Evolutionary conservation across 2,329 filamentous ascomycete genomes (phyloP).

Genomic region (Rugonectria rugulosa): DNA sequence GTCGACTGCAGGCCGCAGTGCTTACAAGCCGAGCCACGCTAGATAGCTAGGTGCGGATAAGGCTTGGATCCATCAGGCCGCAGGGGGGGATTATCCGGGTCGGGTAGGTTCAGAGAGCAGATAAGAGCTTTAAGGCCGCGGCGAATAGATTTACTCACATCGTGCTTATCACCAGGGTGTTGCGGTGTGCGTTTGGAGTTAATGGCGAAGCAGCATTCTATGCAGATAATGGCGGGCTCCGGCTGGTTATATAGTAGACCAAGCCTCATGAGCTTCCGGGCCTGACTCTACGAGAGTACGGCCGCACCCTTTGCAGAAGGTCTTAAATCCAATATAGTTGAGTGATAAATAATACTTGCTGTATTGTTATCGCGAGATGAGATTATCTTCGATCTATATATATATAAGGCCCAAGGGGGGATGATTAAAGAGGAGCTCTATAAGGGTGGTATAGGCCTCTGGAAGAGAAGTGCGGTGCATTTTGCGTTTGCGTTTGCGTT

Average conservation of each 20-base stretch:
- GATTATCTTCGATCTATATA: background rate
- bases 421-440: background rate
- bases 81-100: background rate
- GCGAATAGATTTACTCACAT: background rate
- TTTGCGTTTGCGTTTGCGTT: too few species aligned
- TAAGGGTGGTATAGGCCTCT: too few species aligned
- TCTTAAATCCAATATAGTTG: background rate
- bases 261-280: background rate
- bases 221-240: constrained; percentile 9
- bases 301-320: background rate
- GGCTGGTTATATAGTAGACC: background rate
- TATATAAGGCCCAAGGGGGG: background rate
- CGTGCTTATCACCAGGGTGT: constrained; percentile 3
- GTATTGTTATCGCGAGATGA: background rate
- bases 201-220: constrained; percentile 2
- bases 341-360: background rate
- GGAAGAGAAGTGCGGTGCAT: too few species aligned
- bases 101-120: background rate
- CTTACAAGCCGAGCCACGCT: constrained; percentile 5
- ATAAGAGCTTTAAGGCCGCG: constrained; percentile 1
- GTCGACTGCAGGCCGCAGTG: constrained; percentile 9
- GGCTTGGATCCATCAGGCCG: constrained; percentile 4
- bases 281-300: background rate
- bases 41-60: constrained; percentile 2
- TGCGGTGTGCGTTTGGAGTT: background rate